Evolutionary conservation across 1,284 basidiomycete genomes (phyloP).

Genomic region (Ganoderma sinense): DNA sequence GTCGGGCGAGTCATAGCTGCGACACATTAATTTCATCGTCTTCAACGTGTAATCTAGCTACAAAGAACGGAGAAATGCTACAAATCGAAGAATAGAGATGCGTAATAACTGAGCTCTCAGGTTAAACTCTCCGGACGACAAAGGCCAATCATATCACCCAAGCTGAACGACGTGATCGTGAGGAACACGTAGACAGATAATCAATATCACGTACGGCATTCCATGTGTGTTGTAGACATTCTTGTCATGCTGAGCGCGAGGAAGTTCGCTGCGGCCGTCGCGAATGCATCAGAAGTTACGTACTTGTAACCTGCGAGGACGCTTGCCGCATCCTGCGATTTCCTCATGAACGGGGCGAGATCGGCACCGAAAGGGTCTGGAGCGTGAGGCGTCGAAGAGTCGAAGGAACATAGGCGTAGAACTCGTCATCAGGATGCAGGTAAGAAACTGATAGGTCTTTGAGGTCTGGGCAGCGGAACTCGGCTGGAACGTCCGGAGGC

Average conservation of each 20-base stretch:
- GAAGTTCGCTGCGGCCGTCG: neutral
- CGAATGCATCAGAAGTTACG: neutral
- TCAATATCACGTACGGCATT: neutral
- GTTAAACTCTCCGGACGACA: too few species aligned
- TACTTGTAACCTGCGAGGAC: neutral
- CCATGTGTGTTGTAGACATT: neutral
- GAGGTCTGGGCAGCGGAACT: neutral
- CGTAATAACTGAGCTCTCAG: too few species aligned
- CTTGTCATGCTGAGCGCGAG: neutral
- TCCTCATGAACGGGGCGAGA: neutral
- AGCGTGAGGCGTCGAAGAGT: neutral
- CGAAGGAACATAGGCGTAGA: constrained; percentile 2
- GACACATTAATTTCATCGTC: too few species aligned
- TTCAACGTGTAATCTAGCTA: too few species aligned
- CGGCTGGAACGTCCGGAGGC: neutral
- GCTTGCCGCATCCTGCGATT: neutral
- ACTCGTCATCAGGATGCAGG: constrained; percentile 8
- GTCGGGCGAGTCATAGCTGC: too few species aligned
- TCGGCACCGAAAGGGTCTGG: neutral
- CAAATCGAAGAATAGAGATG: too few species aligned
- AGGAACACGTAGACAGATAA: neutral
- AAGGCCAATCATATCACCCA: neutral
- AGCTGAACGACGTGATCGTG: neutral
- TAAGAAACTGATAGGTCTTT: constrained; percentile 3
- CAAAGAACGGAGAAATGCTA: neutral